Conservation (phyloP, 2,329 filamentous ascomycete species). For the Alternaria sp. region DNA sequence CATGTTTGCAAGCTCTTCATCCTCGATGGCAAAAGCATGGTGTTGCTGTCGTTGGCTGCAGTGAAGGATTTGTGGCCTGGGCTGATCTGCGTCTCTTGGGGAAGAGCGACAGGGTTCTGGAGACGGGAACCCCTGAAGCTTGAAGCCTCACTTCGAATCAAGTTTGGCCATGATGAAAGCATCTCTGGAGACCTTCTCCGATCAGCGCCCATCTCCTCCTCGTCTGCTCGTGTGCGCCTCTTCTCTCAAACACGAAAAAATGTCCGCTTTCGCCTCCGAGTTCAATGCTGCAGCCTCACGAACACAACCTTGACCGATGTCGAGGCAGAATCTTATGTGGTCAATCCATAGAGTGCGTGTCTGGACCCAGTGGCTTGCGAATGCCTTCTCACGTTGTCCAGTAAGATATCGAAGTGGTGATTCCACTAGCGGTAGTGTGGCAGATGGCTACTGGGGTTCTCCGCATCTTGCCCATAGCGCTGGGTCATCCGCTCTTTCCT, state of each 20-base stretch:
- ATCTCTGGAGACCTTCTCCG: constrained; percentile 21
- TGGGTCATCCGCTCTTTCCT: constrained; percentile 39
- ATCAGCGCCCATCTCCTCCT: constrained; percentile 7
- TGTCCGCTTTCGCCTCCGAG: constrained; percentile 3
- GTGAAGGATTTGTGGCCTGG: background rate
- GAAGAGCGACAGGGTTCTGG: constrained; percentile 8
- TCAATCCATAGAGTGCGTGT: constrained; percentile 10
- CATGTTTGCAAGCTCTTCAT: background rate
- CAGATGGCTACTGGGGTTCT: constrained; percentile 39
- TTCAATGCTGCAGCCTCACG: constrained; percentile 11
- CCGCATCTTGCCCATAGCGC: constrained; percentile 40
- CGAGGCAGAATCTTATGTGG: constrained; percentile 7
- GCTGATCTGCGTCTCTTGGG: constrained; percentile 11
- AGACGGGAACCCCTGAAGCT: constrained; percentile 10
- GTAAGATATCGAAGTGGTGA: constrained; percentile 7
- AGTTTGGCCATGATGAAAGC: background rate
- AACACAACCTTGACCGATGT: background rate
- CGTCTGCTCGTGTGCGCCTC: constrained; percentile 5
- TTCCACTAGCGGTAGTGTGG: constrained; percentile 20
- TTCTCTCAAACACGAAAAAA: background rate
- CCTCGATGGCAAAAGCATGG: background rate
- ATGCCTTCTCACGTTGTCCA: constrained; percentile 21
- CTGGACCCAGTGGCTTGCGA: constrained; percentile 21
- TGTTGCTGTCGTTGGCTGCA: constrained; percentile 2
- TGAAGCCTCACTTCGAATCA: constrained; percentile 14